Conservation (phyloP, 129 eudicot species). For the Pittosporum tobira region DNA sequence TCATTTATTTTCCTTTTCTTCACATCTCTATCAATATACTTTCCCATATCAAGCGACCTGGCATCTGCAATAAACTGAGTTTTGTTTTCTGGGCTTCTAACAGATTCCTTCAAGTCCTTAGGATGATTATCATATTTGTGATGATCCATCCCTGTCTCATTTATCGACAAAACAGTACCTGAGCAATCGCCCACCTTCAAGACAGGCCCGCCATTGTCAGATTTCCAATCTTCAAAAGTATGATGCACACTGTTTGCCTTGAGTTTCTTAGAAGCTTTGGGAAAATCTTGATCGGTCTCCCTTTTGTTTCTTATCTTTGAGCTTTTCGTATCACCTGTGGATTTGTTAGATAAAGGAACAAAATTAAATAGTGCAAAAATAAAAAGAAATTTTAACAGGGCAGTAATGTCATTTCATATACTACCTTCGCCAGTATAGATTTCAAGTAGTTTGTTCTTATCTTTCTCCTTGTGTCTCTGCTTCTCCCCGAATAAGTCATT, state of each 20-base stretch:
- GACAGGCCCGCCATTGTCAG: conserved; percentile 37
- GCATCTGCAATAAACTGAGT: conserved; percentile 5
- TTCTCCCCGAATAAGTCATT: conserved; percentile 39
- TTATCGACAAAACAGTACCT: conserved; percentile 23
- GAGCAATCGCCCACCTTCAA: conserved; percentile 36
- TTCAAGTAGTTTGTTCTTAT: conserved; percentile 35
- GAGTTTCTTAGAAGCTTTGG: conserved; percentile 61
- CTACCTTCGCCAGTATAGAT: conserved; percentile 55
- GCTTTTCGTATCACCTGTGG: conserved; percentile 41
- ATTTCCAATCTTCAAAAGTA: conserved; percentile 32
- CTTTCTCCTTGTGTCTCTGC: conserved; percentile 33
- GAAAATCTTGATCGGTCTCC: conserved; percentile 47
- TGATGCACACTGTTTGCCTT: conserved; percentile 31
- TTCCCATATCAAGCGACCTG: conserved; percentile 1
- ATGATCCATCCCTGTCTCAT: conserved; percentile 26
- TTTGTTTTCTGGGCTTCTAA: conserved; percentile 1
- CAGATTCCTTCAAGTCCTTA: conserved; percentile 22
- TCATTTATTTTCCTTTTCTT: conserved; percentile 63
- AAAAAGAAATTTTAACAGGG: conserved; percentile 9
- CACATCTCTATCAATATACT: conserved; percentile 20
- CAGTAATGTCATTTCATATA: conserved; percentile 5
- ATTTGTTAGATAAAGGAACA: conserved; percentile 15
- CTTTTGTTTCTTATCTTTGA: conserved; percentile 48
- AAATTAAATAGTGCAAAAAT: not conserved
- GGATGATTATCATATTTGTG: conserved; percentile 14